Conservation (phyloP, 805 yeast genomes). For the Schizosaccharomyces octosporus region DNA sequence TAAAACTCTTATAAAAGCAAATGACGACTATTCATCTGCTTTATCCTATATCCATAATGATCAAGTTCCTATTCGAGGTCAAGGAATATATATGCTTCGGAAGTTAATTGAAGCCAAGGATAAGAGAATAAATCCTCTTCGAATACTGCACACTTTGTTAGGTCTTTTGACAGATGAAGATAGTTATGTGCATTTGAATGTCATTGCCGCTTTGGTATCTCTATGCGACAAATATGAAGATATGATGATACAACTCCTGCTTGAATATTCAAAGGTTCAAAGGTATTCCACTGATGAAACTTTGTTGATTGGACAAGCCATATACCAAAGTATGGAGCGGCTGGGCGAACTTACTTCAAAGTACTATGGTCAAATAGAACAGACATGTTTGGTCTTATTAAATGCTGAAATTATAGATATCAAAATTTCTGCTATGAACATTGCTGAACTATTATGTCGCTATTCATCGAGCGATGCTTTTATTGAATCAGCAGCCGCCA, state of each 20-base stretch:
- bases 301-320: not conserved
- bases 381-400: not conserved
- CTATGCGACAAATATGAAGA: not conserved
- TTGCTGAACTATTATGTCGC: not conserved
- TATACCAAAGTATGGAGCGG: not conserved
- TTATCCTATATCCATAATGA: not conserved
- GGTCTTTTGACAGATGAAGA: not conserved
- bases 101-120: not conserved
- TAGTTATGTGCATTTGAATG: constrained; percentile 1
- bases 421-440: not conserved
- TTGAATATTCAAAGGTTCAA: not conserved
- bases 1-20: not conserved
- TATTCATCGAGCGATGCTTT: not conserved
- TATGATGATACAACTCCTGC: not conserved
- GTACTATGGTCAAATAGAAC: not conserved
- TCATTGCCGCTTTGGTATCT: not conserved
- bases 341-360: not conserved
- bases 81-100: not conserved
- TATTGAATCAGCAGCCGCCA: not conserved
- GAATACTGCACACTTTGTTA: not conserved
- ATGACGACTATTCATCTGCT: not conserved
- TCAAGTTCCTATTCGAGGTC: not conserved
- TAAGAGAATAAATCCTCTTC: not conserved
- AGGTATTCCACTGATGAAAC: not conserved
- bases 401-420: not conserved